Percentiles rank a stretch among this genome's conserved stretches.
Evolutionary conservation across 306 rosid species (phyloP).

Genomic region (Amphicarpaea edgeworthii): DNA sequence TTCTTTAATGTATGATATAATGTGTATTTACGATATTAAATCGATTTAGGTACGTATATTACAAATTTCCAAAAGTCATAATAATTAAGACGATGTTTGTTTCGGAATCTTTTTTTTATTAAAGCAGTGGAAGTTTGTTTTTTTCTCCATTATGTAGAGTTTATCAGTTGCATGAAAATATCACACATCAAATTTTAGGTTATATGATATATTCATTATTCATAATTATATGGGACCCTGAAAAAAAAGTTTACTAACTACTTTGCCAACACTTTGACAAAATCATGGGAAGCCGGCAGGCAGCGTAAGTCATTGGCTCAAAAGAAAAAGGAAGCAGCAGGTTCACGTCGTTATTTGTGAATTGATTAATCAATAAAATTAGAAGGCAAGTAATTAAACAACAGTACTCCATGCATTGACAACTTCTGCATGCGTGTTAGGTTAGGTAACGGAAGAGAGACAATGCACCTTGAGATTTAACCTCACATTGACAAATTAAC

Average conservation of each 20-base stretch:
- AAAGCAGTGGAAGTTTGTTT: slow-evolving; percentile 1
- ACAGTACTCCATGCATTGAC: neutral
- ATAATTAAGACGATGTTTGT: too few relatives aligned
- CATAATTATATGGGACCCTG: neutral
- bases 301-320: slow-evolving; percentile 20
- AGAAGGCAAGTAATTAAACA: neutral
- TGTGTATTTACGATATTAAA: neutral
- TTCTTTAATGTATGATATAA: neutral
- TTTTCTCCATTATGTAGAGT: too few relatives aligned
- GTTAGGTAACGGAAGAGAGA: slow-evolving; percentile 15
- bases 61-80: neutral
- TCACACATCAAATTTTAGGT: neutral
- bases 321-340: slow-evolving; percentile 24
- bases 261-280: slow-evolving; percentile 40
- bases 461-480: slow-evolving; percentile 48
- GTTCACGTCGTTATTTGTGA: too few relatives aligned
- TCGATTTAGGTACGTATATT: neutral
- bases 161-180: neutral
- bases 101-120: slow-evolving; percentile 7
- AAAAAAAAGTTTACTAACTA: slow-evolving; percentile 33
- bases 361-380: slow-evolving; percentile 22
- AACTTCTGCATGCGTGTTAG: slow-evolving; percentile 26
- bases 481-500: slow-evolving; percentile 27
- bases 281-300: slow-evolving; percentile 3
- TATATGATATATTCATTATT: neutral